A percentile compares a stretch with the other conserved stretches of the same genome.
Conservation (phyloP, 306 rosid genomes). For the Rubus idaeus region DNA sequence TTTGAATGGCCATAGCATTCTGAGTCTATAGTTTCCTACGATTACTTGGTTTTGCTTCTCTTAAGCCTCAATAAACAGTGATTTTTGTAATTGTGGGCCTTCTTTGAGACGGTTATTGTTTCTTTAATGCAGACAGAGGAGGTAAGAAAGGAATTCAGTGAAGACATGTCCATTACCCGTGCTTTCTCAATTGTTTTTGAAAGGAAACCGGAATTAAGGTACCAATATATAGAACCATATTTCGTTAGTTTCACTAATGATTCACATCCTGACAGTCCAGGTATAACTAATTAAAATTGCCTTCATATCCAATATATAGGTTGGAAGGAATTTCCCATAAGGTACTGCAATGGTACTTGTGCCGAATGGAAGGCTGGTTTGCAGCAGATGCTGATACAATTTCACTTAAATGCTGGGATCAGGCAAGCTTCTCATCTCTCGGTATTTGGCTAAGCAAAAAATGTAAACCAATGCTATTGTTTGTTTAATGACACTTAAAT, state of each 20-base stretch:
- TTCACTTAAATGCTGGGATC: slow-evolving; percentile 91
- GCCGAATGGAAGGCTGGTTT: slow-evolving; percentile 99
- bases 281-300: slow-evolving; percentile 17
- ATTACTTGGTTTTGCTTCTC: slow-evolving; percentile 8
- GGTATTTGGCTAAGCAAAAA: not conserved
- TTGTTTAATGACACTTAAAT: not conserved
- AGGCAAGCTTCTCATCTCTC: slow-evolving; percentile 47
- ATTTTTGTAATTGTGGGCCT: slow-evolving; percentile 19
- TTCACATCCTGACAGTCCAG: slow-evolving; percentile 17
- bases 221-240: not conserved
- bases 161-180: slow-evolving; percentile 74
- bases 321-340: slow-evolving; percentile 86
- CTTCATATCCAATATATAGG: slow-evolving; percentile 41
- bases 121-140: slow-evolving; percentile 60
- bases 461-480: not conserved
- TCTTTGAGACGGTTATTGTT: slow-evolving; percentile 29
- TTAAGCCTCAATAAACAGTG: slow-evolving; percentile 4
- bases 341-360: slow-evolving; percentile 96
- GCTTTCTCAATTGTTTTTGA: slow-evolving; percentile 83
- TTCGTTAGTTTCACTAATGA: not conserved
- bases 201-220: slow-evolving; percentile 87
- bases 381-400: slow-evolving; percentile 93
- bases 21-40: not conserved
- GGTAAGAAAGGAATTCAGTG: slow-evolving; percentile 59
- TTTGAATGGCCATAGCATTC: slow-evolving; percentile 4